These are phyloP conservation scores for Meyerozyma sp. DNA, from an alignment of 1,139 yeast species.

Conservation along the genomic window DNA sequence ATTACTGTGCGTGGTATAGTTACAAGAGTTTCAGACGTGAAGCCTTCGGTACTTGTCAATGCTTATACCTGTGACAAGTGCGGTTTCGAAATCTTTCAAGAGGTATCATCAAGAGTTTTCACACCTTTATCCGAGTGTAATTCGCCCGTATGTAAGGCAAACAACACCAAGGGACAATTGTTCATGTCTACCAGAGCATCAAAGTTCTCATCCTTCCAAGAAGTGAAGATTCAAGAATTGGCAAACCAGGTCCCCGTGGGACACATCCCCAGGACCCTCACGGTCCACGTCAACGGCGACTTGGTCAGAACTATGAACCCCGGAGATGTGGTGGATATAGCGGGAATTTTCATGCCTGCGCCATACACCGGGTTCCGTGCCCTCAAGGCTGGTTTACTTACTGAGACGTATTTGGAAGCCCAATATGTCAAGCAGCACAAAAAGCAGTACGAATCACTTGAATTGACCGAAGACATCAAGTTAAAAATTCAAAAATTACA, in stretches of 20 bases:
- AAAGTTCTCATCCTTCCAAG: constrained; percentile 92
- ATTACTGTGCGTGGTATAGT: constrained; percentile 93
- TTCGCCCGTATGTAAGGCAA: constrained; percentile 70
- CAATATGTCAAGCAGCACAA: constrained; percentile 84
- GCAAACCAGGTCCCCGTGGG: constrained; percentile 98
- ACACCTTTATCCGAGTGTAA: constrained; percentile 85
- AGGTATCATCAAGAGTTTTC: constrained; percentile 78
- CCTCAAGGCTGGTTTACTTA: constrained; percentile 82
- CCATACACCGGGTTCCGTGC: constrained; percentile 97
- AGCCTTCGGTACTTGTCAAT: constrained; percentile 84
- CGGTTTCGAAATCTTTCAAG: constrained; percentile 95
- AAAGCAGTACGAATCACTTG: constrained; percentile 71
- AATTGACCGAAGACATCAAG: constrained; percentile 53
- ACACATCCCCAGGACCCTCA: constrained; percentile 86
- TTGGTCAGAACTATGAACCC: constrained; percentile 85
- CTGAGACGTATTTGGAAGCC: constrained; percentile 91
- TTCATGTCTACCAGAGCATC: constrained; percentile 95
- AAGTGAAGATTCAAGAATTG: constrained; percentile 88
- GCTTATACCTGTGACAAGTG: constrained; percentile 98
- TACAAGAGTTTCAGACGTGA: constrained; percentile 93
- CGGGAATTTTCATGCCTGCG: constrained; percentile 89
- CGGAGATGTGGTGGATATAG: constrained; percentile 89
- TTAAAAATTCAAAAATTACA: constrained; percentile 47
- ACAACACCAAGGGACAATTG: constrained; percentile 82
- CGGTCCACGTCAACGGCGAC: constrained; percentile 84